Conservation (phyloP, 108 stramenopile genomes). For the Nannochloropsis oceanica region DNA sequence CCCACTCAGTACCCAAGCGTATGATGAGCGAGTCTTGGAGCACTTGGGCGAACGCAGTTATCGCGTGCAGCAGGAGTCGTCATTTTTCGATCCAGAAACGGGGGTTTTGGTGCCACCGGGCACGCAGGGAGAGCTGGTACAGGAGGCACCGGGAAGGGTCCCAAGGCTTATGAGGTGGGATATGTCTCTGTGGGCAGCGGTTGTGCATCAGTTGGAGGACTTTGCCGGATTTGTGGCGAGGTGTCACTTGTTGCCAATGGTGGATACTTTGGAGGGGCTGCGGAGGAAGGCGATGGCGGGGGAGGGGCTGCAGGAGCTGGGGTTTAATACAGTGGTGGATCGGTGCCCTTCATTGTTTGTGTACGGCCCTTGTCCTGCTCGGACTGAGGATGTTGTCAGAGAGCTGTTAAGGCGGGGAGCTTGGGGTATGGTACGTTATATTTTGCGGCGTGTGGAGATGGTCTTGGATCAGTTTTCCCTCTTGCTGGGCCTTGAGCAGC, state of each 20-base stretch:
- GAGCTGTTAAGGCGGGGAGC: background rate
- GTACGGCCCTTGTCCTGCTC: background rate
- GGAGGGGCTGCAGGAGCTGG: background rate
- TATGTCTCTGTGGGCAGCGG: background rate
- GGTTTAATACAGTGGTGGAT: background rate
- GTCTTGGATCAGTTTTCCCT: background rate
- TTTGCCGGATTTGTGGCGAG: background rate
- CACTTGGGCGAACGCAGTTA: background rate
- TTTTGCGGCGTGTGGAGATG: background rate
- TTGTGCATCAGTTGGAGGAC: background rate
- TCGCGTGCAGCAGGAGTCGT: background rate
- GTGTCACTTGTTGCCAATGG: background rate
- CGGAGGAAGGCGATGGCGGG: background rate
- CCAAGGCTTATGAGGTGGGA: background rate
- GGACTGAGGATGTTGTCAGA: background rate
- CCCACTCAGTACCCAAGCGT: background rate
- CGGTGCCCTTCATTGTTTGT: background rate
- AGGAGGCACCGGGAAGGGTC: background rate
- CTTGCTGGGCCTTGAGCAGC: background rate
- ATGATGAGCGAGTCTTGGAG: background rate
- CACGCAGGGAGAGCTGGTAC: background rate
- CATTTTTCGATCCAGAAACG: background rate
- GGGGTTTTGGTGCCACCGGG: background rate
- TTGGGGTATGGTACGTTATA: background rate
- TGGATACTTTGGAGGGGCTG: background rate